Base-by-base conservation (phyloP, 1,139 yeast species). In the Geotrichum aggregatum region DNA sequence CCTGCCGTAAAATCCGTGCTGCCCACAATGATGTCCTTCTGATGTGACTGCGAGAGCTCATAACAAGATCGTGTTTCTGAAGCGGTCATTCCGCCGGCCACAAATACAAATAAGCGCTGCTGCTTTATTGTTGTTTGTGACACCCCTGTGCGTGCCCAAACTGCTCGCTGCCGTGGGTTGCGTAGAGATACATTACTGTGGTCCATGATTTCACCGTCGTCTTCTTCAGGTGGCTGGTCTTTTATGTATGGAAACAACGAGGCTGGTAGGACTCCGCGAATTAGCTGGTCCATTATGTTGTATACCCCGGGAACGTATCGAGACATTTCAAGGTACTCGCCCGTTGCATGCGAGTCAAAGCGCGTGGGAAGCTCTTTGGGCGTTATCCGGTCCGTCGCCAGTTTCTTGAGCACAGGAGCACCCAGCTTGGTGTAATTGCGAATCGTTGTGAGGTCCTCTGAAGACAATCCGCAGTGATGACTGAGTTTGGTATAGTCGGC, bases 21-120 rank as follows among this genome's bases (percentile, higher is more conserved):
- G 0, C 98, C 98, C 55, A 92, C 73, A 56, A 84, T 81, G 30
- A 92, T 78, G 58, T 88, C 96, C 63, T 82, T 83, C 59, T 84
- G 80, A 26, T 47, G 44, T 11, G 19, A 28, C 18, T 47, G 38
- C 8, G 53, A 78, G 47, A 89, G 74, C 60, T 87, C 94, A 61
- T 87, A 84, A 13, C 84, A 82, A 4, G 88, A 77, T 54, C 94
- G 77, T 42, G 86, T 72, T 66, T 94, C 99, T 2, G 91, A 79
- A 59, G 84, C 81, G 0, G 98, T 88, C 39, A 87, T 71, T 10
- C 98, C 98, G 21, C 99, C 99, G 1, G 94, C 86, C 38, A 89
- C 79, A 64, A 82, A 92, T 56, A 89, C 81, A 61, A 91, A 80
- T 7, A 91, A 76, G 46, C 92, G 71, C 63, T 87, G 95, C 59